phyloP scores from a whole-genome alignment of 2,329 filamentous ascomycete genomes.

The Trichoderma sp. region DNA sequence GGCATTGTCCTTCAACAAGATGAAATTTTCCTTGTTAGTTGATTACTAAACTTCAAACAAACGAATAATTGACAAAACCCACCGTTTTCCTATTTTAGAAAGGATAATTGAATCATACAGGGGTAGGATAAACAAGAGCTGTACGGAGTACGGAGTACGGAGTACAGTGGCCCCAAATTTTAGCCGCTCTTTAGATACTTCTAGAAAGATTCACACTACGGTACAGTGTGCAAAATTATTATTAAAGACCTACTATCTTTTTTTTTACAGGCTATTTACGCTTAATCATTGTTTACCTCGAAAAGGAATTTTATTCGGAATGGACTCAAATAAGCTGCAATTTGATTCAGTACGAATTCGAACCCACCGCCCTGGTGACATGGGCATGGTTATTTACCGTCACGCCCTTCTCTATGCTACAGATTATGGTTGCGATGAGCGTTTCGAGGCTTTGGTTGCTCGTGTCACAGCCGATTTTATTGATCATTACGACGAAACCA shows the following conservation, averaged over 20 bases:
- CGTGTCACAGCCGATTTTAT: conserved; percentile 13
- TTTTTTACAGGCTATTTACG: too few species aligned
- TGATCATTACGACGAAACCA: conserved; percentile 17
- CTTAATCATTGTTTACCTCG: neutral
- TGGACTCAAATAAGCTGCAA: neutral
- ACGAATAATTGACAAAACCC: neutral
- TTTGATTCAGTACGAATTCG: neutral
- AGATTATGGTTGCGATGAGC: neutral
- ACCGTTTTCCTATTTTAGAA: neutral
- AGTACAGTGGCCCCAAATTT: neutral
- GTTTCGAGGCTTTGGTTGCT: neutral
- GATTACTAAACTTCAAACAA: neutral
- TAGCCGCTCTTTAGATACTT: neutral
- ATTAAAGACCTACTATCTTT: too few species aligned
- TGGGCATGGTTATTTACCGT: neutral
- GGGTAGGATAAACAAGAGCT: neutral
- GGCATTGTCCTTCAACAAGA: neutral
- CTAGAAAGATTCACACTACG: neutral
- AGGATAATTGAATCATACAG: neutral
- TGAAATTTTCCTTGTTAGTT: neutral
- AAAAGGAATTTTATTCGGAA: neutral
- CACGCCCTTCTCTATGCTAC: neutral
- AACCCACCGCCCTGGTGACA: neutral
- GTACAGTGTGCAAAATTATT: neutral
- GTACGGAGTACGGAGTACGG: too few species aligned